Evolutionary conservation across 495 filamentous ascomycete genomes (phyloP).

Genomic region (Podospora comata): DNA sequence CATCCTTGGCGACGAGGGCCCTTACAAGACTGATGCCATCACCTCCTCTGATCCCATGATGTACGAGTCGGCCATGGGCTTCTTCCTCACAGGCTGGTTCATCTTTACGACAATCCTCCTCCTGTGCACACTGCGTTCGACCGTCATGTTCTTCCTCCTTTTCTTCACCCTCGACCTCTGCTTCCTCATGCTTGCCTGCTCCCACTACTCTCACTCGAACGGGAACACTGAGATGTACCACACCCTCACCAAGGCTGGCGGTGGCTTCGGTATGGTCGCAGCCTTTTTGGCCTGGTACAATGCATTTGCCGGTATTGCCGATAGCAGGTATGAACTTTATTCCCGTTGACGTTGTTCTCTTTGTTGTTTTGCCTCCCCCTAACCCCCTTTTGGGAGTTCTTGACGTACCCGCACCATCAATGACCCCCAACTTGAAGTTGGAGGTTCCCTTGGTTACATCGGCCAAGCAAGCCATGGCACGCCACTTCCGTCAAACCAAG

Average conservation of each 20-base stretch:
- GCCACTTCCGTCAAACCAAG: conserved; percentile 26
- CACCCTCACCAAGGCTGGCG: conserved; percentile 70
- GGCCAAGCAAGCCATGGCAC: conserved; percentile 25
- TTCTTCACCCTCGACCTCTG: conserved; percentile 93
- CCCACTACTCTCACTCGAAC: conserved; percentile 55
- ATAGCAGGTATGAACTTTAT: conserved; percentile 63
- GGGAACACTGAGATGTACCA: conserved; percentile 20
- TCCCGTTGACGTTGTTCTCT: conserved; percentile 17
- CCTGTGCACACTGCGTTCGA: conserved; percentile 86
- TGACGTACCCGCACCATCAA: not conserved
- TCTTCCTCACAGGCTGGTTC: conserved; percentile 94
- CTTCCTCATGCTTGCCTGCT: conserved; percentile 82
- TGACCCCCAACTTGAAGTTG: conserved; percentile 7
- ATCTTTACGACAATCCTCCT: conserved; percentile 92
- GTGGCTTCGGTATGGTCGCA: conserved; percentile 81
- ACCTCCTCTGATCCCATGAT: conserved; percentile 35
- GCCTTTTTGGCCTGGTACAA: conserved; percentile 97
- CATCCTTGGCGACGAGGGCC: conserved; percentile 57
- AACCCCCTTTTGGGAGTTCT: not conserved
- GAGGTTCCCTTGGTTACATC: conserved; percentile 14
- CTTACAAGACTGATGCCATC: conserved; percentile 41
- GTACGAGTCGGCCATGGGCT: conserved; percentile 64
- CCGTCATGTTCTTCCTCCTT: conserved; percentile 91
- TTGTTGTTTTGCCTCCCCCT: conserved; percentile 7
- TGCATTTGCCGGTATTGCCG: conserved; percentile 90